Evolutionary conservation across 1,139 yeast genomes (phyloP).

Genomic region (Sugiyamaella japonica): DNA sequence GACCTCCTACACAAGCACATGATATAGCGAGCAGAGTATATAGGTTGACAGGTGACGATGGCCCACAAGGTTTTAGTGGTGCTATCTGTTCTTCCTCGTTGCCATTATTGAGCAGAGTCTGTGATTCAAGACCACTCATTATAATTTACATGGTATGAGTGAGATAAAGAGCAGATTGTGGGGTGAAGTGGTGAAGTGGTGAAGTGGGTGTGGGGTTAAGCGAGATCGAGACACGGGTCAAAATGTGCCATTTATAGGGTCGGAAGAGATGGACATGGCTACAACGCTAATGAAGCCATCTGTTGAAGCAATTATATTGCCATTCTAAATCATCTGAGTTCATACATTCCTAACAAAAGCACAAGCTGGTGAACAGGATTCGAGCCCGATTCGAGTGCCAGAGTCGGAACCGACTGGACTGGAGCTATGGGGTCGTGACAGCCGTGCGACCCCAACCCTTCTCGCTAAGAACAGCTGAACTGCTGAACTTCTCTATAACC

Average conservation of each 20-base stretch:
- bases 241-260: background rate
- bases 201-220: background rate
- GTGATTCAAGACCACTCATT: background rate
- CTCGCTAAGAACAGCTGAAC: constrained; percentile 7
- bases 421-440: background rate
- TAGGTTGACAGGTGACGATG: background rate
- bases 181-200: too few species aligned
- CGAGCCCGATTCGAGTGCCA: too few species aligned
- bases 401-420: too few species aligned
- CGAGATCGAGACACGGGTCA: background rate
- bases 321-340: too few species aligned
- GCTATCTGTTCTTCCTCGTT: background rate
- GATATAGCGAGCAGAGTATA: constrained; percentile 24
- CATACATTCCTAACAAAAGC: too few species aligned
- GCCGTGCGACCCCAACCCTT: constrained; percentile 6
- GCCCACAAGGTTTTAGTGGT: background rate
- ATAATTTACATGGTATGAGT: background rate
- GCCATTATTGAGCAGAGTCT: background rate
- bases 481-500: background rate
- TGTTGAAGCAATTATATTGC: too few species aligned
- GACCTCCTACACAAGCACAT: constrained; percentile 30
- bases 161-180: background rate
- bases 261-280: background rate
- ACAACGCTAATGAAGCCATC: background rate
- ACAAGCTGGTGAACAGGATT: too few species aligned